These are phyloP conservation scores for Xeromyces bisporus DNA, from an alignment of 495 filamentous ascomycete species.

Conservation along the genomic window DNA sequence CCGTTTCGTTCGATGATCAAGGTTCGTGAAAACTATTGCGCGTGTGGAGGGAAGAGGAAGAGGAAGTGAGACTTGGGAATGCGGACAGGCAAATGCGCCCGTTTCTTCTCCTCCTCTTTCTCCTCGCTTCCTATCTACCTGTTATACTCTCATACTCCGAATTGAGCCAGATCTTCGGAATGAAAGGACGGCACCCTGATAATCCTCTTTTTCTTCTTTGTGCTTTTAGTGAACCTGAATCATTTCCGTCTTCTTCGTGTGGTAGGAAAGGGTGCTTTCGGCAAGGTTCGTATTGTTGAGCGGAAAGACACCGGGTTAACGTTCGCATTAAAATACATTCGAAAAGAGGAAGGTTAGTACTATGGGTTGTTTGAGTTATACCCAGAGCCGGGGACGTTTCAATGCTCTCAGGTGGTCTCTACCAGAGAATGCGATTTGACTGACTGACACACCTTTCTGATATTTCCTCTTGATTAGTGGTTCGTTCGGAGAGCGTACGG, in stretches of 20 bases:
- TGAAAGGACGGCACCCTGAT: background rate
- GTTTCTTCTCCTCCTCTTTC: no score
- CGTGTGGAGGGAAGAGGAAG: background rate
- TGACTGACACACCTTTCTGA: no score
- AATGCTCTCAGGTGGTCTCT: no score
- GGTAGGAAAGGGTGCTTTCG: constrained; percentile 94
- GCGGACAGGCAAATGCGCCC: no score
- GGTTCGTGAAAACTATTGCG: constrained; percentile 38
- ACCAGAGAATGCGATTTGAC: no score
- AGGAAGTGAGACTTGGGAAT: no score
- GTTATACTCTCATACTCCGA: background rate
- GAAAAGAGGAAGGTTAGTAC: constrained; percentile 87
- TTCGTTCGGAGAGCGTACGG: constrained; percentile 89
- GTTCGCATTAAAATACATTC: constrained; percentile 94
- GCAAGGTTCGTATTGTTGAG: constrained; percentile 96
- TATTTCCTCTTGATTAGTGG: no score
- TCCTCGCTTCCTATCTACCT: no score
- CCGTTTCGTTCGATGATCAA: constrained; percentile 80
- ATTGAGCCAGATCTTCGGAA: background rate
- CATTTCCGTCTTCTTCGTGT: constrained; percentile 92
- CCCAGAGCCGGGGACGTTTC: no score
- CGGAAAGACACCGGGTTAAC: constrained; percentile 86
- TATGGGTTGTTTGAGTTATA: no score
- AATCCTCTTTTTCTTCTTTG: background rate
- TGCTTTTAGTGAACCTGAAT: constrained; percentile 68